These are phyloP conservation scores for Penicillium pulvis DNA, from an alignment of 495 filamentous ascomycete species.

Conservation along the genomic window DNA sequence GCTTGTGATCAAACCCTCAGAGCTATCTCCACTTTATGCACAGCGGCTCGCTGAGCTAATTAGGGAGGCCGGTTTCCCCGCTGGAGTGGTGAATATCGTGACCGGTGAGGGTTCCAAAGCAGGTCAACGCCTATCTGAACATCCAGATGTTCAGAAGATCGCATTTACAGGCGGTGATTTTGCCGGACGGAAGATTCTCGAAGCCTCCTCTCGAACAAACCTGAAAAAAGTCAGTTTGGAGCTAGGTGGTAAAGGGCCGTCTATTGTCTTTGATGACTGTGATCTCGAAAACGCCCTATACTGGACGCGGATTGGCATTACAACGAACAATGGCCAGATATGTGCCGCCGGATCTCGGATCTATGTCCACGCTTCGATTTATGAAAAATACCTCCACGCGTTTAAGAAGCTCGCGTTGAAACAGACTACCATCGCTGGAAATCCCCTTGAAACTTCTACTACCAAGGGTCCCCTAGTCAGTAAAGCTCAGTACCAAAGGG, in stretches of 20 bases:
- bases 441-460: too few species aligned
- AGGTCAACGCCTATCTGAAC: too few species aligned
- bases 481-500: too few species aligned
- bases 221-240: conserved; percentile 58
- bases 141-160: conserved; percentile 43
- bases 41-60: too few species aligned
- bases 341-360: conserved; percentile 60
- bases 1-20: conserved; percentile 7
- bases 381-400: too few species aligned
- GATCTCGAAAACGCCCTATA: conserved; percentile 63
- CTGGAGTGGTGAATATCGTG: too few species aligned
- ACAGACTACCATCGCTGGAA: too few species aligned
- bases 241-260: conserved; percentile 67
- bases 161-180: conserved; percentile 62
- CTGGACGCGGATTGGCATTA: too few species aligned
- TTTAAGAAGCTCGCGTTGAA: too few species aligned
- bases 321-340: conserved; percentile 54
- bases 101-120: too few species aligned
- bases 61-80: too few species aligned
- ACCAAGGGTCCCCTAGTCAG: too few species aligned
- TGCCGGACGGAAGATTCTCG: conserved; percentile 62
- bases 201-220: conserved; percentile 51
- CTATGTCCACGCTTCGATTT: conserved; percentile 65
- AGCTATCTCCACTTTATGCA: conserved; percentile 38
- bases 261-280: conserved; percentile 62